phyloP scores from a whole-genome alignment of 176 grass and related monocot species.

The Alloteropsis semialata region DNA sequence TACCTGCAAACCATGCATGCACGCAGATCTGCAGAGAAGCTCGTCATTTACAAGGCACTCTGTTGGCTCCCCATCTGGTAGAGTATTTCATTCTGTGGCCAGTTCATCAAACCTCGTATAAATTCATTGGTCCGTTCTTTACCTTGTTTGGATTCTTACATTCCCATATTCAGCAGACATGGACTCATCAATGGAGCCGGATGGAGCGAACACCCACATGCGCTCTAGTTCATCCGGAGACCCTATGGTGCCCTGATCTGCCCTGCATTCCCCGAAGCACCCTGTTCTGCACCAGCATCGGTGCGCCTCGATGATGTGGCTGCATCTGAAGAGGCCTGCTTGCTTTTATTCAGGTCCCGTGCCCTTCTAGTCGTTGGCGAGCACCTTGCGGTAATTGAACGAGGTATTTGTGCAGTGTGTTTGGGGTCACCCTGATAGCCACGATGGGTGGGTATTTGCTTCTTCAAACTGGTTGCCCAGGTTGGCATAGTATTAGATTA shows the following conservation, averaged over 20 bases:
- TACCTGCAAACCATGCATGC: neutral
- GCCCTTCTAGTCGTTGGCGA: constrained; percentile 13
- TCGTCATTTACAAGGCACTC: constrained; percentile 51
- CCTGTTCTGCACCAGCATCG: neutral
- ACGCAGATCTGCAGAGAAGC: constrained; percentile 54
- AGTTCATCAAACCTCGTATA: neutral
- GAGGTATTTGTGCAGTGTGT: neutral
- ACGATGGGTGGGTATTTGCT: neutral
- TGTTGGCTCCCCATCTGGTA: constrained; percentile 51
- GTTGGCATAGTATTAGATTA: constrained; percentile 39
- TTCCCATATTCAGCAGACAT: constrained; percentile 41
- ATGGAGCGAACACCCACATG: constrained; percentile 43
- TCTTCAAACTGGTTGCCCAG: constrained; percentile 32
- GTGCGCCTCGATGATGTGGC: constrained; percentile 15
- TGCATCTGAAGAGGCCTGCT: constrained; percentile 41
- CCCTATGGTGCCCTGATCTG: constrained; percentile 50
- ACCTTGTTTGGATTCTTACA: constrained; percentile 22
- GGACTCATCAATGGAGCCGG: constrained; percentile 39
- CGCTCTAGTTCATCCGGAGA: constrained; percentile 42
- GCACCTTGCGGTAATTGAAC: constrained; percentile 24
- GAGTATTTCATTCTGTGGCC: neutral
- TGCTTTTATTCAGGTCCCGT: constrained; percentile 54
- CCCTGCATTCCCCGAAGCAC: neutral
- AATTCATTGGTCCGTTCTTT: neutral
- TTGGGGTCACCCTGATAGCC: neutral